phyloP scores from a whole-genome alignment of 164 flowering plant species.

The Macadamia integrifolia region DNA sequence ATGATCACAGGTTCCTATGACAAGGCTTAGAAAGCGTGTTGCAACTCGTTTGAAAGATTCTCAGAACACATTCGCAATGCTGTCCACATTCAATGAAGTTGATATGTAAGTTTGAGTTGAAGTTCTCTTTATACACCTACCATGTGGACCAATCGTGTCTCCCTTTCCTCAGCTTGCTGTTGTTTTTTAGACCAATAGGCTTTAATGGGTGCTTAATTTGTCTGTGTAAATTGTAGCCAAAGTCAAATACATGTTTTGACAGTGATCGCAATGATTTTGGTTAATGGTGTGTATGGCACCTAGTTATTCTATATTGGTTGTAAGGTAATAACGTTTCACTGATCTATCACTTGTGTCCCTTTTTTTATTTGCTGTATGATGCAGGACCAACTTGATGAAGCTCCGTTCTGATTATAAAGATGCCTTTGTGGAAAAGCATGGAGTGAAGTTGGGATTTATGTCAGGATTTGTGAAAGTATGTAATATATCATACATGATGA shows the following conservation, averaged over 20 bases:
- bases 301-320: background rate
- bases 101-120: conserved; percentile 44
- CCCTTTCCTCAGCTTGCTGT: background rate
- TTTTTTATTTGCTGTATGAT: conserved; percentile 8
- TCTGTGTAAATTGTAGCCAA: too few relatives aligned
- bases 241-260: too few relatives aligned
- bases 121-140: background rate
- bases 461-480: conserved; percentile 91
- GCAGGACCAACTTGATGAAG: conserved; percentile 97
- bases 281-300: too few relatives aligned
- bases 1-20: conserved; percentile 61
- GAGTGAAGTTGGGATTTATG: conserved; percentile 93
- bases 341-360: background rate
- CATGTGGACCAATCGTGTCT: too few relatives aligned
- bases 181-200: background rate
- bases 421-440: conserved; percentile 88
- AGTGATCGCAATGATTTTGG: too few relatives aligned
- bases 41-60: conserved; percentile 71
- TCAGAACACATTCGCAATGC: conserved; percentile 72
- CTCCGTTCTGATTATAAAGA: conserved; percentile 96
- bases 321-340: background rate
- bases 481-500: too few relatives aligned
- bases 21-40: conserved; percentile 66
- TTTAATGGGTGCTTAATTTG: too few relatives aligned
- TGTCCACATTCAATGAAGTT: conserved; percentile 75